Percentiles rank a stretch among this genome's conserved stretches.
phyloP scores from a whole-genome alignment of 2,329 filamentous ascomycete genomes.

The Colletotrichum lupini region DNA sequence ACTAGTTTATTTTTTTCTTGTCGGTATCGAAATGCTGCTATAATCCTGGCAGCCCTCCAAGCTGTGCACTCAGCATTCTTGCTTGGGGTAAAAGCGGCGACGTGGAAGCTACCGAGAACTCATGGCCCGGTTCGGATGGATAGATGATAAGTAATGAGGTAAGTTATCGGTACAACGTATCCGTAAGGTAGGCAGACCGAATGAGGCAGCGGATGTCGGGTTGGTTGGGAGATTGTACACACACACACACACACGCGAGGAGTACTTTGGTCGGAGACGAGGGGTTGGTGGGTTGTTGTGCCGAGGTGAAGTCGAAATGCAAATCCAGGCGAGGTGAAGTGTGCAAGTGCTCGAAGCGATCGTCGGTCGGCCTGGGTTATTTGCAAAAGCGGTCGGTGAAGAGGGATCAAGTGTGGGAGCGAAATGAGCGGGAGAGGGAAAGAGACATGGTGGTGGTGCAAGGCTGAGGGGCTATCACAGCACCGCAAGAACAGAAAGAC shows the following conservation, averaged over 20 bases:
- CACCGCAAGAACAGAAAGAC: constrained; percentile 4
- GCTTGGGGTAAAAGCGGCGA: constrained; percentile 46
- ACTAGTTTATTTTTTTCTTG: constrained; percentile 1
- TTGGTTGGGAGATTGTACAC: constrained; percentile 24
- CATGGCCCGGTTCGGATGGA: constrained; percentile 48
- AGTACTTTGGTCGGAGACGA: constrained; percentile 36
- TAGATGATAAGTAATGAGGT: not conserved
- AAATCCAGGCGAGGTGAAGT: not conserved
- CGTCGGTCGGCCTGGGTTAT: not conserved
- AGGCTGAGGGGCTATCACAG: constrained; percentile 36
- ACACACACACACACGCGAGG: constrained; percentile 10
- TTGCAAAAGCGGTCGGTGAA: not conserved
- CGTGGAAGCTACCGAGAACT: constrained; percentile 54
- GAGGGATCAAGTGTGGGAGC: not conserved
- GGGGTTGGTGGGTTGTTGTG: not conserved
- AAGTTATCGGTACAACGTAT: no score
- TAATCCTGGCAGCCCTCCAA: constrained; percentile 53
- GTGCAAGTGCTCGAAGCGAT: not conserved
- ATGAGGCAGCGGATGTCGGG: constrained; percentile 30
- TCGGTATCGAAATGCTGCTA: constrained; percentile 51
- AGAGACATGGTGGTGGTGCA: constrained; percentile 11
- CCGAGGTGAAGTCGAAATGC: constrained; percentile 21
- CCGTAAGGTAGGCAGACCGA: not conserved
- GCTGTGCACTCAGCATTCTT: constrained; percentile 53
- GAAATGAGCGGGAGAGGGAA: not conserved